Base-by-base conservation (phyloP, 345 rosid species). In the Hypericum androsaemum region DNA sequence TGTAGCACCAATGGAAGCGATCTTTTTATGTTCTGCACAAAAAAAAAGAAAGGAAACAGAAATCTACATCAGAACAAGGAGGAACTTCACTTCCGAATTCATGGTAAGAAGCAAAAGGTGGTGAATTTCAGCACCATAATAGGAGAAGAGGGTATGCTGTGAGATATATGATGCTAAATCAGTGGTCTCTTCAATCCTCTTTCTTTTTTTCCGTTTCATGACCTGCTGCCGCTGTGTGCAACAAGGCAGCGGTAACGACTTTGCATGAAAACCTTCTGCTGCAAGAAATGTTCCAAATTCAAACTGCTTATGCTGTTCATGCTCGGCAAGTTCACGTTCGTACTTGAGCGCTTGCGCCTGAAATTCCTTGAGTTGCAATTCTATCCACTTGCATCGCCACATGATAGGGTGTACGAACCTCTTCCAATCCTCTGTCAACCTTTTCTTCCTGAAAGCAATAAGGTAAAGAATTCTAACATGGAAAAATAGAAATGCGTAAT, bases 381-480 rank as follows among this genome's bases (percentile, higher is more conserved):
- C 72, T 47, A 57, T 22, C 72, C 72, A 67, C 62, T 67, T 67
- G 39, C 63, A 62, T 41, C 72, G 62, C 72, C 72, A 67, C 72
- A 67, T 67, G 10, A 67, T 41, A 22, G 72, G 72, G 15, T 55
- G 67, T 40, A 67, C 61, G 48, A 67, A 67, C 42, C 67, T 61
- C 59, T 63, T 62, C 72, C 72, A 67, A 12, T 67, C 66, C 6
- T 67, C 72, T 16, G 72, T 67, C 56, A 67, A 47, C 36, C 43
- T 67, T 62, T 57, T 67, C 60, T 55, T 62, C 63, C 72, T 67
- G 60, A 42, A 64, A 51, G 13, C 32, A 35, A 40, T 16, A 22
- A 28, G 15, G 10, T 11, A 7, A 16, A 10, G 0, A 44, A 7
- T 28, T 28, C 15, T 6, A 22, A 28, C 35, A 46, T 10, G 16